These are phyloP conservation scores for Fusarium sp. DNA, from an alignment of 2,329 filamentous ascomycete genomes.

Conservation along the genomic window DNA sequence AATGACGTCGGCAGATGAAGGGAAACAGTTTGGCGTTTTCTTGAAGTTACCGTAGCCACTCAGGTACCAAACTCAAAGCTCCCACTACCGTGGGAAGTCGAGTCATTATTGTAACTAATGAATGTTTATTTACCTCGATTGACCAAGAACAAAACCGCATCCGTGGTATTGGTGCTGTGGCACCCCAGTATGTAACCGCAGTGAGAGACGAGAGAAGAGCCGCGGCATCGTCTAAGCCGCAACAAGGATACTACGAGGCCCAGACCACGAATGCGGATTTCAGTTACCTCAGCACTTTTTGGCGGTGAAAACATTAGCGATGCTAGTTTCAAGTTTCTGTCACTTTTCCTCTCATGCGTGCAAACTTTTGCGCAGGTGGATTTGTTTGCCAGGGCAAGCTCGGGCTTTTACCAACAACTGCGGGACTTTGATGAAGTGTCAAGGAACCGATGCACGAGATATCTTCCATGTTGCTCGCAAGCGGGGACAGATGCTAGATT, in stretches of 20 bases:
- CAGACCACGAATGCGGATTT: slow-evolving; percentile 20
- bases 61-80: slow-evolving; percentile 10
- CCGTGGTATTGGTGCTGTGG: slow-evolving; percentile 26
- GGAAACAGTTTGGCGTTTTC: background rate
- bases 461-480: slow-evolving; percentile 3
- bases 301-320: slow-evolving; percentile 44
- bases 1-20: slow-evolving; percentile 8
- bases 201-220: slow-evolving; percentile 13
- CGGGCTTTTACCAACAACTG: slow-evolving; percentile 8
- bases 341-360: background rate
- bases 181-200: slow-evolving; percentile 17
- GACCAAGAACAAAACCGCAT: slow-evolving; percentile 4
- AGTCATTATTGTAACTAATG: background rate
- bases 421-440: slow-evolving; percentile 25
- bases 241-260: slow-evolving; percentile 20
- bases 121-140: background rate
- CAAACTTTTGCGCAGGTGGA: slow-evolving; percentile 18
- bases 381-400: slow-evolving; percentile 14
- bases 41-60: background rate
- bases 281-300: slow-evolving; percentile 39
- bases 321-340: slow-evolving; percentile 3
- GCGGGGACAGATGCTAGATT: slow-evolving; percentile 6
- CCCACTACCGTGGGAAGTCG: background rate
- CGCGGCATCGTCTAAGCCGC: slow-evolving; percentile 20
- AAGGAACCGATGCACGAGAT: slow-evolving; percentile 18